These are phyloP conservation scores for Chlamydomonas sphaeroides DNA, from an alignment of 139 green algal species.

Conservation along the genomic window DNA sequence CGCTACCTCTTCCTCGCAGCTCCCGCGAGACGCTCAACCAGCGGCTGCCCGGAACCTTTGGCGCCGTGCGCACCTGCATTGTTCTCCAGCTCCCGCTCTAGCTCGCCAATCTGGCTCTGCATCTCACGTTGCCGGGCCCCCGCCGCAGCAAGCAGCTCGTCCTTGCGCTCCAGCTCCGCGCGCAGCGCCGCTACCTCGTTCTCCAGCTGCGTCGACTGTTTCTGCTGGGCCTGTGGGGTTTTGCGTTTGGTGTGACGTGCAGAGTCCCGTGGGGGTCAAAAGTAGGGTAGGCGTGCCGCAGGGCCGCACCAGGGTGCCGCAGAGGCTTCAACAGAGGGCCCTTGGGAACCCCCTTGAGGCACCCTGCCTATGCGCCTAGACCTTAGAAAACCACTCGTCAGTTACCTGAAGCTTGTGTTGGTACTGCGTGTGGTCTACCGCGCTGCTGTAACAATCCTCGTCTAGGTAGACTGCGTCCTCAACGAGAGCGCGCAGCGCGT, in stretches of 20 bases:
- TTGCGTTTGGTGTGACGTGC: too few relatives aligned
- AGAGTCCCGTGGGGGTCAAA: too few relatives aligned
- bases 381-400: too few relatives aligned
- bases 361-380: too few relatives aligned
- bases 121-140: slow-evolving; percentile 9
- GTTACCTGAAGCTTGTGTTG: slow-evolving; percentile 63
- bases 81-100: slow-evolving; percentile 76
- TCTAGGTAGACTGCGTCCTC: slow-evolving; percentile 81
- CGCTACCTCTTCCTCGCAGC: too few relatives aligned
- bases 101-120: slow-evolving; percentile 47
- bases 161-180: slow-evolving; percentile 54
- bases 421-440: slow-evolving; percentile 56
- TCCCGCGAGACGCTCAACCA: too few relatives aligned
- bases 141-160: slow-evolving; percentile 33
- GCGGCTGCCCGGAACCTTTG: too few relatives aligned
- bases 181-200: slow-evolving; percentile 56
- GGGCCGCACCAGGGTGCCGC: too few relatives aligned
- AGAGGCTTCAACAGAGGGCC: too few relatives aligned
- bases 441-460: slow-evolving; percentile 72
- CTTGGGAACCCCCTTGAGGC: too few relatives aligned
- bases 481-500: slow-evolving; percentile 56
- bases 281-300: too few relatives aligned
- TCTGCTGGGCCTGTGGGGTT: slow-evolving; percentile 46
- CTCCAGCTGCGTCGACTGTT: slow-evolving; percentile 52
- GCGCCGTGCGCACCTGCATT: slow-evolving; percentile 63